phyloP scores from a whole-genome alignment of 2,329 filamentous ascomycete species.

The Aspergillus novofumigatus region DNA sequence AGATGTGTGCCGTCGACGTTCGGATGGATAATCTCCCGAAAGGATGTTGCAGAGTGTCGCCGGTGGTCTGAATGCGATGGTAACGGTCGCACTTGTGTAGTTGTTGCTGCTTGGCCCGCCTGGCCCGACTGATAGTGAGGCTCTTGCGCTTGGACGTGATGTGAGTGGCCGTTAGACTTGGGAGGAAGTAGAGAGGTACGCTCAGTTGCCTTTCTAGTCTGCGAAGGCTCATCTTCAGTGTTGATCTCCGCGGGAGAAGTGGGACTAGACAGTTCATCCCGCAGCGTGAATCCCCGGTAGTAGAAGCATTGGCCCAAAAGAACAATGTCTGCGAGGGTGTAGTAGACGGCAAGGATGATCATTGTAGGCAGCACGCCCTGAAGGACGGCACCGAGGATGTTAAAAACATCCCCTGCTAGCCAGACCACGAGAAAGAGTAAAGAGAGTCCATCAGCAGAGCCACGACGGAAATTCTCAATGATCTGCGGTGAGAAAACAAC shows the following conservation, averaged over 20 bases:
- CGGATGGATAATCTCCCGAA: conserved; percentile 45
- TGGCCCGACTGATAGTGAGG: conserved; percentile 1
- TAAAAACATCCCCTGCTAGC: conserved; percentile 93
- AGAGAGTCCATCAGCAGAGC: conserved; percentile 81
- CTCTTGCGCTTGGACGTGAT: conserved; percentile 3
- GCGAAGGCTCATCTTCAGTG: conserved; percentile 13
- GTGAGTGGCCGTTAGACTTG: conserved; percentile 16
- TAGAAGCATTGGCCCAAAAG: conserved; percentile 89
- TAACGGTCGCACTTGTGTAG: conserved; percentile 20
- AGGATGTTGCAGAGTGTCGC: conserved; percentile 30
- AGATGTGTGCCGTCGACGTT: conserved; percentile 63
- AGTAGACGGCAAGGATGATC: conserved; percentile 91
- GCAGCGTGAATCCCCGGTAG: conserved; percentile 71
- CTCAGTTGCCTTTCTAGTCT: conserved; percentile 23
- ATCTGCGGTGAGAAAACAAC: conserved; percentile 98
- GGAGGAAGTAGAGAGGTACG: conserved; percentile 25
- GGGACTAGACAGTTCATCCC: conserved; percentile 24
- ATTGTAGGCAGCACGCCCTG: conserved; percentile 93
- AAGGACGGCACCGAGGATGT: conserved; percentile 85
- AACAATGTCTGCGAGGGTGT: conserved; percentile 87
- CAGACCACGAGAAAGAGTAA: conserved; percentile 90
- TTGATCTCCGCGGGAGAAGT: conserved; percentile 10
- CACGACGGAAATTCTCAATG: conserved; percentile 83
- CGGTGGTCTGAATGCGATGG: conserved; percentile 13
- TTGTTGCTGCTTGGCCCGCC: conserved; percentile 1